phyloP scores from a whole-genome alignment of 2,329 filamentous ascomycete species.

The Mollisia scopiformis region DNA sequence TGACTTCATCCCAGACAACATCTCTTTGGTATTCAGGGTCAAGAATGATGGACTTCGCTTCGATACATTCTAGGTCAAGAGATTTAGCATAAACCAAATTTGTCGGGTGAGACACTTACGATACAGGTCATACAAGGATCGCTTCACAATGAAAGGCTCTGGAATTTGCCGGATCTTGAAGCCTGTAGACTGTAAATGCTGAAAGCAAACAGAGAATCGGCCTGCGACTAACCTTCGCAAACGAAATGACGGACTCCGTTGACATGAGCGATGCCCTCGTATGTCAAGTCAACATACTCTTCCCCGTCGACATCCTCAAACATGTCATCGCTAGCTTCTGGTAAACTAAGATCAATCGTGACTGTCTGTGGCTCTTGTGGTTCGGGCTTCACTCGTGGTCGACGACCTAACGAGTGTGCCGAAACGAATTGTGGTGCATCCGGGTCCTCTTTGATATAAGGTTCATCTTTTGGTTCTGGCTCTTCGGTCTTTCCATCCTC shows the following conservation, averaged over 20 bases:
- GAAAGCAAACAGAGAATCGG: not conserved
- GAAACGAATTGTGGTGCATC: conserved; percentile 1
- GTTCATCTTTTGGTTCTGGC: not conserved
- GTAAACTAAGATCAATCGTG: conserved; percentile 17
- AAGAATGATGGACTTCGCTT: conserved; percentile 41
- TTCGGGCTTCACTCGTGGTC: conserved; percentile 10
- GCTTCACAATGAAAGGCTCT: conserved; percentile 28
- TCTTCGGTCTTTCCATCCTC: not conserved
- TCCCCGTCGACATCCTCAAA: conserved; percentile 34
- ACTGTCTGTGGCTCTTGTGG: conserved; percentile 25
- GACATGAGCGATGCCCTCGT: conserved; percentile 28
- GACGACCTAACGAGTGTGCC: conserved; percentile 8
- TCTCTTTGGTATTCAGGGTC: conserved; percentile 50
- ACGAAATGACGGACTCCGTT: conserved; percentile 30
- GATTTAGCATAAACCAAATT: conserved; percentile 11
- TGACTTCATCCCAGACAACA: conserved; percentile 46
- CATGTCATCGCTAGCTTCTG: conserved; percentile 26
- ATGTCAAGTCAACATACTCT: conserved; percentile 29
- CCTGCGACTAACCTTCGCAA: conserved; percentile 27
- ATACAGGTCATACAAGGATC: conserved; percentile 26
- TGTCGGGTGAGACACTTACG: conserved; percentile 17
- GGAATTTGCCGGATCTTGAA: conserved; percentile 35
- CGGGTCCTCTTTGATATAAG: conserved; percentile 4
- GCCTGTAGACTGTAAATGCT: conserved; percentile 19
- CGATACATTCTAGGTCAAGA: conserved; percentile 29